Percentiles rank a stretch among this genome's conserved stretches.
Conservation (phyloP, 2,329 filamentous ascomycete species). For the Teratosphaeria pseudoeucalypti region DNA sequence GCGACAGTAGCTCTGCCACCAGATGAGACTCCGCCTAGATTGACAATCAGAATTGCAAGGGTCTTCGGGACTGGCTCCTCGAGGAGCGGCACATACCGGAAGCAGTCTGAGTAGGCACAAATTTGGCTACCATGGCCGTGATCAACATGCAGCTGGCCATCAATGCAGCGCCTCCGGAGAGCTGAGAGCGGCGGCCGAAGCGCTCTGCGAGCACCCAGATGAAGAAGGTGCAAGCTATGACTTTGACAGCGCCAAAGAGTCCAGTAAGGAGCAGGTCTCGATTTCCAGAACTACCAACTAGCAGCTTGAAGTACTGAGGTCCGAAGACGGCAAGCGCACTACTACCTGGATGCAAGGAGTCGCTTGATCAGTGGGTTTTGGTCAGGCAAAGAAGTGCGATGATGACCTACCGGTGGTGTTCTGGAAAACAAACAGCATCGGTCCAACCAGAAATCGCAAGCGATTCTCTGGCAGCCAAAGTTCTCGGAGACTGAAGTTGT, state of each 20-base stretch:
- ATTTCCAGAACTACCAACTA: not conserved
- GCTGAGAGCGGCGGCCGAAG: not conserved
- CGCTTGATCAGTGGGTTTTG: not conserved
- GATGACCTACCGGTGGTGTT: not conserved
- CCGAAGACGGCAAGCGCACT: not conserved
- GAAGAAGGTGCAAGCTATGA: not conserved
- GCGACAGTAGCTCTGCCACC: slow-evolving; percentile 41
- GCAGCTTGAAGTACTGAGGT: not conserved
- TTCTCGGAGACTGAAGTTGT: slow-evolving; percentile 26
- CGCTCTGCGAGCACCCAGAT: not conserved
- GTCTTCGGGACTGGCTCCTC: not conserved
- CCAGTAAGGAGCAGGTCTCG: not conserved
- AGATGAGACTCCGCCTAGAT: slow-evolving; percentile 14
- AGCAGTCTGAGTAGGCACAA: not conserved
- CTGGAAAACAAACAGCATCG: not conserved
- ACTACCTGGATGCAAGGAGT: not conserved
- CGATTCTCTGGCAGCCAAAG: slow-evolving; percentile 36
- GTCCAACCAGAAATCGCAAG: not conserved
- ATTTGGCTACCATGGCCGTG: not conserved
- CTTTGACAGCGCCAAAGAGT: not conserved
- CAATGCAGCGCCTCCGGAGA: not conserved
- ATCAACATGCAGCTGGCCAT: not conserved
- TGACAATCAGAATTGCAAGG: slow-evolving; percentile 10
- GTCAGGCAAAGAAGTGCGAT: not conserved
- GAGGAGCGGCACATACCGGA: not conserved